Evolutionary conservation across 306 rosid genomes (phyloP).

Genomic region (Vicia villosa): DNA sequence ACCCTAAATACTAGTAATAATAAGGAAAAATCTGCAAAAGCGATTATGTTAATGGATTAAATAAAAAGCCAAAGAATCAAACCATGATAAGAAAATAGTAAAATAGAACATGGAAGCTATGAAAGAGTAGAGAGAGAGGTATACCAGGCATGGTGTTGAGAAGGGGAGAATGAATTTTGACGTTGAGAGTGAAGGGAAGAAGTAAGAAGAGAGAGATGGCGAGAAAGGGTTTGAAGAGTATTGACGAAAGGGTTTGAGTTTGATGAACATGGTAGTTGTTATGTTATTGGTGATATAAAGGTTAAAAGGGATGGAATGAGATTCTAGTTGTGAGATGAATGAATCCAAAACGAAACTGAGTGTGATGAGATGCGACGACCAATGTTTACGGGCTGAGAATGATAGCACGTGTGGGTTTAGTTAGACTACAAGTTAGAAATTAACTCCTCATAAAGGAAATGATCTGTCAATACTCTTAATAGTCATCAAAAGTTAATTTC

Average conservation of each 20-base stretch:
- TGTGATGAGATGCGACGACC: not conserved
- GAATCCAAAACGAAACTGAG: not conserved
- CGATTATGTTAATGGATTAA: not conserved
- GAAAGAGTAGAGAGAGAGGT: not conserved
- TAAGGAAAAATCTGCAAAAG: not conserved
- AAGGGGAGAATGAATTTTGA: not conserved
- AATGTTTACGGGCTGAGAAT: not conserved
- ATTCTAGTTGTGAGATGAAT: not conserved
- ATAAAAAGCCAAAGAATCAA: not conserved
- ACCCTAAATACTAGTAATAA: not conserved
- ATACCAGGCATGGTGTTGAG: constrained; percentile 36
- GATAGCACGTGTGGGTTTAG: not conserved
- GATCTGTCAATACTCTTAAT: too few species aligned
- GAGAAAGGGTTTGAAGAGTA: not conserved
- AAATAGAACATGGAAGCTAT: too few species aligned
- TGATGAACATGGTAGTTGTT: too few species aligned
- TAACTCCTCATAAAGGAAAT: too few species aligned
- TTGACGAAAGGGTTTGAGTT: not conserved
- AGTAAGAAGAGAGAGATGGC: not conserved
- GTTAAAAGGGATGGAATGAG: not conserved
- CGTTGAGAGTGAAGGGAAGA: not conserved
- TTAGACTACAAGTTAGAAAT: too few species aligned
- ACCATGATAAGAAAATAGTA: too few species aligned
- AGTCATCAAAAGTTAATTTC: too few species aligned
- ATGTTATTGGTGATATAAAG: too few species aligned